Base-by-base conservation (phyloP, 306 rosid genomes). In the Argentina anserina region DNA sequence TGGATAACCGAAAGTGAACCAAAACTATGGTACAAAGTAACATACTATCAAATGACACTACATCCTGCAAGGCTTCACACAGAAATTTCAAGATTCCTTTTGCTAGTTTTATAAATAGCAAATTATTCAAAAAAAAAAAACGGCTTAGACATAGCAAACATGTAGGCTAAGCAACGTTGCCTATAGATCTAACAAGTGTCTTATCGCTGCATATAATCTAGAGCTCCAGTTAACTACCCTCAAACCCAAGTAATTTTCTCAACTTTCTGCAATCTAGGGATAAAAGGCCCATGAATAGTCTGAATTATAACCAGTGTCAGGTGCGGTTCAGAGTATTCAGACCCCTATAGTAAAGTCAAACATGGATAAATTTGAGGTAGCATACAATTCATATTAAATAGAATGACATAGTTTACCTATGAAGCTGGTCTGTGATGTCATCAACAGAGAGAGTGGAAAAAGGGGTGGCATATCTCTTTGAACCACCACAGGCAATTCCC, bases 351-450 rank as follows among this genome's bases (percentile, higher is more conserved):
- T 42, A 28, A 20, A 43, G 58, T 45, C 7, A 15, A 53, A 70
- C 13, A 0, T 31, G 18, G 7, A 61, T 31, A 5, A 33, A 61
- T 0, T 12, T 5, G 40, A 21, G 34, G 55, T 25, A 64, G 71
- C 34, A 50, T 36, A 23, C 9, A 40, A 28, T 28, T 6, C 31
- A 13, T 18, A 59, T 58, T 58, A 21, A 42, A 69, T 26, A 14
- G 31, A 40, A 75, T 39, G 34, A 15, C 13, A 10, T 3, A 33
- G 70, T 75, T 75, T 75, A 87, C 99, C 95, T 95, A 81, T 95
- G 97, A 72, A 95, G 96, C 86, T 92, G 96, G 43, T 92, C 90
- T 3, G 91, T 85, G 72, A 95, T 88, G 78, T 75, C 97, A 73
- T 95, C 96, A 45, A 88, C 83, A 60, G 97, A 86, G 50, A 76